Base-by-base conservation (phyloP, 768 basidiomycete genomes). In the Xerocomus spinulosus region DNA sequence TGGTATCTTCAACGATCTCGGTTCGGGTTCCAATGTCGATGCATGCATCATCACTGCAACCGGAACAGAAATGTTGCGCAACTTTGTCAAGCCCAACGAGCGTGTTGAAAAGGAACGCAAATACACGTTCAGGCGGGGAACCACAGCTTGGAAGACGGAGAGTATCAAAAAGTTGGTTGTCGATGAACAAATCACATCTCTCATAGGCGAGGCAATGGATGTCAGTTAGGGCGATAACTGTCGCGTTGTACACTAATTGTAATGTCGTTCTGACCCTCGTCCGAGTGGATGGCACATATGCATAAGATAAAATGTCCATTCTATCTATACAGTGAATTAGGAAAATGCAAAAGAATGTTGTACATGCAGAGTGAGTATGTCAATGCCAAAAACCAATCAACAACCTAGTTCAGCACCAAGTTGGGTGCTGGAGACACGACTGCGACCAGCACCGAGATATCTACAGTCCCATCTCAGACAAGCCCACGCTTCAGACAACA, bases 1-100 rank as follows among this genome's bases (percentile, higher is more conserved):
- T 2, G 96, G 96, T 78, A 94, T 99, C 64, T 98, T 96, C 80
- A 98, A 99, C 73, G 96, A 99, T 73, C 81, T 98, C 28, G 96
- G 96, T 4, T 97, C 95, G 1, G 96, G 96, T 35, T 93, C 91
- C n/a, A 98, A 99, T 65, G 81, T 98, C 59, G 96, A 99, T 67
- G 95, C 93, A 1, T 95, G 94, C 67, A 80, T 98, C 56, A 94
- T 99, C 70, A 93, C 91, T 4, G 83, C 85, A 37, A 71, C 77
- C 40, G 74, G 82, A 51, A 94, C 93, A 0, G 92, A 96, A 68
- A 94, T 89, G 88, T 72, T 97, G 50, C 80, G 96, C 52, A 97
- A 97, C 72, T 88, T 87, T 63, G 85, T 88, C 68, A 93, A 79
- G 75, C 96, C 96, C 2, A 94, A 93, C 64, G 78, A 86, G 58